Base-by-base conservation (phyloP, 768 basidiomycete species). In the Austroboletus festivus region DNA sequence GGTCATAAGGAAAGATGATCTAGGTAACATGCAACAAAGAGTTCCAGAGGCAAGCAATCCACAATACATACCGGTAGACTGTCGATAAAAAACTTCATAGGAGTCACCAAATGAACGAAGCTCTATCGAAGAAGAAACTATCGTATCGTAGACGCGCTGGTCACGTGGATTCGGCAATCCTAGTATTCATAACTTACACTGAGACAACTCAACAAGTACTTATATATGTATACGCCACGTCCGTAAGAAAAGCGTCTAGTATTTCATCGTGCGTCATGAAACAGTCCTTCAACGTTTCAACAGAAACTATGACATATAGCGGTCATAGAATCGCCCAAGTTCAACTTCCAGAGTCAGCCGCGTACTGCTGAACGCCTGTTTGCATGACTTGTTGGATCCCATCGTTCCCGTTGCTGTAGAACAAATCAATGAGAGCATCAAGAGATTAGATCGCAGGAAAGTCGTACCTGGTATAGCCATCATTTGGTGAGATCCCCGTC, bases 1-100 rank as follows among this genome's bases (percentile, higher is more conserved):
- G 83, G 75, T 93, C 89, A 65, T 93, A 93, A 69, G 90, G 91
- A 67, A 94, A 93, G 63, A 93, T 77, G 58, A 94, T 84, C 90
- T 91, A 56, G 21, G 23, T 7, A 11, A 21, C 39, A 30, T 34
- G 20, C 10, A 23, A 43, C 16, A 20, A 33, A 13, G 22, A 6
- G 24, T 22, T 3, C 28, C 21, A 28, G 8, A 31, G 34, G 35
- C 13, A 26, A 15, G 30, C 8, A 28, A 3, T 19, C 28, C 28
- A 46, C 26, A 21, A 69, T 72, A 55, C 73, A 46, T 53, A 90
- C 90, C 52, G 86, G 85, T 50, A 90, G 68, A 62, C 88, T 83
- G 66, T 89, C 89, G 53, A 91, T 87, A 56, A 72, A 78, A 71
- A 92, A 90, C 71, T 85, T 88, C 89, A 92, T 92, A 41, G 28